phyloP scores from a whole-genome alignment of 1,139 yeast species.

The Kazachstania sp. region DNA sequence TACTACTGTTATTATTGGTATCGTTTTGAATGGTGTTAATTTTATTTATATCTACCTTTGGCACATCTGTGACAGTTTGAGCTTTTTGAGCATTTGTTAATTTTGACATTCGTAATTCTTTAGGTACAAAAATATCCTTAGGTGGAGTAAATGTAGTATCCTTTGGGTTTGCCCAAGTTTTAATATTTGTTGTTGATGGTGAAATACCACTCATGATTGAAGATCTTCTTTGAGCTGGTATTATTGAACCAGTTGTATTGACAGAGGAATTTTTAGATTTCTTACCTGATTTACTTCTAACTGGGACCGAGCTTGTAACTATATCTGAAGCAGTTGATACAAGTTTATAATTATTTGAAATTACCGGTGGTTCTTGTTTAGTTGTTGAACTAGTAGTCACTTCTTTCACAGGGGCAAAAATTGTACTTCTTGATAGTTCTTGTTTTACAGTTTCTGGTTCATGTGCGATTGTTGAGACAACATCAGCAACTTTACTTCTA shows the following conservation, averaged over 20 bases:
- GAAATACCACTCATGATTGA: conserved; percentile 1
- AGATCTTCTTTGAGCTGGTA: not conserved
- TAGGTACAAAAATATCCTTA: conserved; percentile 1
- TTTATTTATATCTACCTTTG: not conserved
- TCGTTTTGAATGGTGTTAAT: not conserved
- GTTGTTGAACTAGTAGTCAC: too few species aligned
- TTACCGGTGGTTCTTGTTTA: too few species aligned
- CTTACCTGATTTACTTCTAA: not conserved
- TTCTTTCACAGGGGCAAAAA: not conserved
- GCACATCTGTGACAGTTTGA: not conserved
- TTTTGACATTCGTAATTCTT: conserved; percentile 1
- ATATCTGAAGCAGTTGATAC: too few species aligned
- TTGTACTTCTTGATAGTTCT: not conserved
- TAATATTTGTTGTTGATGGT: conserved; percentile 1
- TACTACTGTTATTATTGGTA: not conserved
- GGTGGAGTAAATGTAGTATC: not conserved
- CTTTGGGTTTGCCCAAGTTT: not conserved
- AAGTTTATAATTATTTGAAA: too few species aligned
- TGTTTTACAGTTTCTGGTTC: conserved; percentile 2
- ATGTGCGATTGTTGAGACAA: conserved; percentile 2
- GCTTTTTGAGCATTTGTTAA: not conserved
- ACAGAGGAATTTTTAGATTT: not conserved
- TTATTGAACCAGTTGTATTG: not conserved
- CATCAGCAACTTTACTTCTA: not conserved
- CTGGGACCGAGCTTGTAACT: too few species aligned